Evolutionary conservation across 371 early-diverging fungal genomes (phyloP).

Genomic region (Circinella minor): DNA sequence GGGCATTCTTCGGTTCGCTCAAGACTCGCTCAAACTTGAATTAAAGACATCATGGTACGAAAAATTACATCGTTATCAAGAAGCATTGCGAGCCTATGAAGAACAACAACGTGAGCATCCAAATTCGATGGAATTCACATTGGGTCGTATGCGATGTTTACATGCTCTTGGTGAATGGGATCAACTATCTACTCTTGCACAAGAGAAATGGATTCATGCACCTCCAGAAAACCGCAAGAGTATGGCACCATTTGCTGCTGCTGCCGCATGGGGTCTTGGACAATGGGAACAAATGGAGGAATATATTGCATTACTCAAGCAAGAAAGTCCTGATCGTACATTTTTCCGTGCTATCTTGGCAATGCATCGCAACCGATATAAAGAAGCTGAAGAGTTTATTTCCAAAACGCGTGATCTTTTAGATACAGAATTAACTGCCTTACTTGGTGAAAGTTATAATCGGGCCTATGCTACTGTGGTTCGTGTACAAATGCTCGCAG

Average conservation of each 20-base stretch:
- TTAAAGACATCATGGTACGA: conserved; percentile 95
- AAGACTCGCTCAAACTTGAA: conserved; percentile 84
- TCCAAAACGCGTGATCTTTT: conserved; percentile 85
- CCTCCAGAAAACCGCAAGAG: conserved; percentile 57
- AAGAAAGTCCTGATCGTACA: conserved; percentile 71
- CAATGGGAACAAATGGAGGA: conserved; percentile 94
- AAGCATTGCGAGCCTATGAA: conserved; percentile 91
- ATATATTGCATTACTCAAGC: conserved; percentile 83
- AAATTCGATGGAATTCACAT: conserved; percentile 69
- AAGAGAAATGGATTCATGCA: conserved; percentile 82
- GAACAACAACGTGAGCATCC: conserved; percentile 82
- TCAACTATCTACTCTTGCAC: conserved; percentile 76
- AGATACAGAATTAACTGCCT: conserved; percentile 88
- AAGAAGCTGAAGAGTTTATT: conserved; percentile 79
- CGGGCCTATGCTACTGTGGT: conserved; percentile 91
- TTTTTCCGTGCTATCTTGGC: conserved; percentile 90
- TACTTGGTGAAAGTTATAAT: conserved; percentile 94
- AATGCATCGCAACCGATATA: conserved; percentile 82
- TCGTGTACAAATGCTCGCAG: conserved; percentile 95
- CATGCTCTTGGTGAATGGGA: conserved; percentile 96
- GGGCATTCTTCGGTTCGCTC: conserved; percentile 92
- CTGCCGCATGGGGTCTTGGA: conserved; percentile 94
- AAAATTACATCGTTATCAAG: conserved; percentile 94
- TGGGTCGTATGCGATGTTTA: conserved; percentile 93
- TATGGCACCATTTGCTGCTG: conserved; percentile 90